Base-by-base conservation (phyloP, 2,329 filamentous ascomycete genomes). In the Cercospora janseana region DNA sequence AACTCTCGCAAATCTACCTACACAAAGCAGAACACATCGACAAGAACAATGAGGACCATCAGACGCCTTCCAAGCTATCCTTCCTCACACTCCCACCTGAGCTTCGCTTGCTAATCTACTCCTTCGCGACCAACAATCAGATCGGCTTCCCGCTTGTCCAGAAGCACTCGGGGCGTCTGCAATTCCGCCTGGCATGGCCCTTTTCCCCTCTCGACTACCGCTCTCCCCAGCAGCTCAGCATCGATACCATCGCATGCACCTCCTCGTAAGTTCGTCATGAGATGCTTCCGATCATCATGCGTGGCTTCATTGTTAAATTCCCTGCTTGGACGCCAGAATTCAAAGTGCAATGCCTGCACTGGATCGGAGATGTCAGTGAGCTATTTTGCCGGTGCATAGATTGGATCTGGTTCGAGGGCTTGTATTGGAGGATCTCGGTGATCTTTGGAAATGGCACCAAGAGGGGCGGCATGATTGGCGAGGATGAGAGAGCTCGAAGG, bases 331-430 rank as follows among this genome's bases (percentile, higher is more conserved):
- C 46, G 9, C 44, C 41, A 2, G 56, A 56, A n/a, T 56, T 54
- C 29, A 58, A 58, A 23, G 9, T 46, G 4, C 53, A 56, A 20
- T 58, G 53, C 24, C n/a, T 49, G 20, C 43, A 52, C 26, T 58
- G 53, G 51, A 46, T 56, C 10, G 28, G 46, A 1, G 41, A 42
- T 27, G 53, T 53, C 4, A 56, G 51, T 32, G 54, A 56, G 15
- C 16, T 13, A 6, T 54, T 52, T 9, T 41, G 52, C 18, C 13
- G 18, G 4, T 46, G 45, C 10, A 32, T 58, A 18, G 53, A 52
- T 26, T 58, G 51, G 51, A 42, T 49, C n/a, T 58, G 56, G 56
- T 24, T 58, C 3, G 51, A 56, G 38, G 56, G 54, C 9, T 18
- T 54, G 16, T 54, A 58, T 37, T 56, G 54, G 54, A 38, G 51